Base-by-base conservation (phyloP, 2,329 filamentous ascomycete species). In the Coccinonectria pachysandricola region DNA sequence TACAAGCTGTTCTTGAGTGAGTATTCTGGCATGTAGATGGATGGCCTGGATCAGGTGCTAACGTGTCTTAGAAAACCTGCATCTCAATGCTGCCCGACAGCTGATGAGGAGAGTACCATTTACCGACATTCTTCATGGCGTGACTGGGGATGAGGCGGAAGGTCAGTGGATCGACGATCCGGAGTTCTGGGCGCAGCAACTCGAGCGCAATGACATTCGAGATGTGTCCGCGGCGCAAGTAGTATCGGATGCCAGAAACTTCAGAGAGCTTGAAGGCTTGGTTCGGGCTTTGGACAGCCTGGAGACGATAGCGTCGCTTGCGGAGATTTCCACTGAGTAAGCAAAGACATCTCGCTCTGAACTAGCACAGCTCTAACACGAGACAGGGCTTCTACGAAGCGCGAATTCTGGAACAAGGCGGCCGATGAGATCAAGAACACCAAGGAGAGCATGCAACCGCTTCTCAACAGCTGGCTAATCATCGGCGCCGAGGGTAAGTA, bases 1-100 rank as follows among this genome's bases (percentile, higher is more conserved):
- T 84, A 94, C 57, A 81, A 81, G 46, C 76, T 78, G 34, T 86
- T 95, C 46, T 66, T 93, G 23, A 69, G 85, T 92, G 71, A 64
- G 84, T 69, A 18, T 1, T 16, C 10, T 11, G 11, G 2, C 6
- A 21, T n/a, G n/a, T n/a, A 10, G n/a, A 18, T 13, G 10, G 16
- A 2, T 12, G 6, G 4, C 7, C 19, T 19, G 2, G 6, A n/a
- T n/a, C 7, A 15, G n/a, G 10, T 5, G 11, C 37, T 46, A 26
- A 46, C 18, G 17, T 15, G 6, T 14, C 13, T 20, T 30, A 73
- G 68, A 60, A 43, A 51, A 62, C 23, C 57, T 61, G 37, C 62
- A 64, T 26, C 53, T 77, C 6, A 60, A 63, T 19, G 69, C 72
- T 4, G 71, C 71, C 8, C 65, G 70, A 15, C 54, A 59, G 16